phyloP scores from a whole-genome alignment of 805 yeast genomes.

The Yarrowia bubula region DNA sequence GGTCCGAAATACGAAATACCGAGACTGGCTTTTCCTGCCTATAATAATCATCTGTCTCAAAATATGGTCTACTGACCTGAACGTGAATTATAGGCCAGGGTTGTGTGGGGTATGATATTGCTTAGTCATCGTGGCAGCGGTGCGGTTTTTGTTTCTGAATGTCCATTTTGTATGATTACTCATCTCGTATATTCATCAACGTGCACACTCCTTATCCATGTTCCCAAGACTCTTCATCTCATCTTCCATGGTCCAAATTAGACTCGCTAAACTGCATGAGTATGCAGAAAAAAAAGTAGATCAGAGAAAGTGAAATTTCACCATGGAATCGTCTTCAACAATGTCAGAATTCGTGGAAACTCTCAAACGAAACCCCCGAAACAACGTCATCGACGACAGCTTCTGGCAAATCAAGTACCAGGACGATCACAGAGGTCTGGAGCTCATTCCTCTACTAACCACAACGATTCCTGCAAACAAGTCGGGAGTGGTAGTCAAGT shows the following conservation, averaged over 20 bases:
- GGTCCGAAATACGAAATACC: too few relatives aligned
- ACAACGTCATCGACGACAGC: conserved; percentile 29
- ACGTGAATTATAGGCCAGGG: too few relatives aligned
- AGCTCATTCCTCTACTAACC: conserved; percentile 35
- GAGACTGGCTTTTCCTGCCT: too few relatives aligned
- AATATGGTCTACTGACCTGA: too few relatives aligned
- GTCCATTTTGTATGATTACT: too few relatives aligned
- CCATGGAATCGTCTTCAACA: not conserved
- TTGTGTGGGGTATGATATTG: too few relatives aligned
- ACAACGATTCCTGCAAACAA: conserved; percentile 37
- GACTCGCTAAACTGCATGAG: conserved; percentile 16
- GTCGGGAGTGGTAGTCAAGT: conserved; percentile 36
- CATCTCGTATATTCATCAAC: too few relatives aligned
- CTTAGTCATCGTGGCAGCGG: too few relatives aligned
- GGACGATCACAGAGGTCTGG: conserved; percentile 33
- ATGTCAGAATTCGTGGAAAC: conserved; percentile 4
- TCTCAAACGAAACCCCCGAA: conserved; percentile 26
- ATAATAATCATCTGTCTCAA: too few relatives aligned
- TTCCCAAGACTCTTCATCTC: not conserved
- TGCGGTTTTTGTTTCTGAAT: too few relatives aligned
- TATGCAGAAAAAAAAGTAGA: not conserved
- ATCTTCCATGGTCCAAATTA: not conserved
- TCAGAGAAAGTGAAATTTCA: not conserved
- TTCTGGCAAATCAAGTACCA: conserved; percentile 33
- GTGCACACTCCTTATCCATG: not conserved